Conservation (phyloP, 2,329 filamentous ascomycete genomes). For the Diaporthe capsici region DNA sequence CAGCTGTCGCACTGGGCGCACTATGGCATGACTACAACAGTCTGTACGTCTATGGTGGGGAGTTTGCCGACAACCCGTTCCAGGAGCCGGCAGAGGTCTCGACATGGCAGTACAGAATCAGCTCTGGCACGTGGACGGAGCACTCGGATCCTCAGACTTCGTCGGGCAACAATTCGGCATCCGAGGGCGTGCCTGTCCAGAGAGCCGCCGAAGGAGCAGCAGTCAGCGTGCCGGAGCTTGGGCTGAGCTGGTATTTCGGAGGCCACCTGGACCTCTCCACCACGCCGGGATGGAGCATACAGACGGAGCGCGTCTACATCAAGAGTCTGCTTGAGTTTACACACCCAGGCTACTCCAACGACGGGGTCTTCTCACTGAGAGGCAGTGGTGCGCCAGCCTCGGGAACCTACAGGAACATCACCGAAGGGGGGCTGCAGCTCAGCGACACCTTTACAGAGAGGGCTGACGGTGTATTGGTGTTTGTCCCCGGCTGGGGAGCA, state of each 20-base stretch:
- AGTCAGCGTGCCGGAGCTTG: slow-evolving; percentile 77
- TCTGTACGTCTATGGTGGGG: slow-evolving; percentile 81
- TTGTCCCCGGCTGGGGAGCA: slow-evolving; percentile 80
- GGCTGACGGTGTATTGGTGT: slow-evolving; percentile 80
- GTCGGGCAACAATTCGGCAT: slow-evolving; percentile 72
- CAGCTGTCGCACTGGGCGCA: slow-evolving; percentile 79
- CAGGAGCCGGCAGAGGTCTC: slow-evolving; percentile 71
- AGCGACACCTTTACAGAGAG: slow-evolving; percentile 78
- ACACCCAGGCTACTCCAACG: slow-evolving; percentile 77
- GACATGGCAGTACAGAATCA: slow-evolving; percentile 79
- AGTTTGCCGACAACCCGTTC: slow-evolving; percentile 76
- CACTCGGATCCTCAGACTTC: slow-evolving; percentile 73
- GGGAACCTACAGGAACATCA: slow-evolving; percentile 81
- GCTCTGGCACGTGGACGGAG: slow-evolving; percentile 72
- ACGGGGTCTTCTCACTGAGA: slow-evolving; percentile 69
- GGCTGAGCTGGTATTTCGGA: slow-evolving; percentile 83
- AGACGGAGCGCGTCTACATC: slow-evolving; percentile 75
- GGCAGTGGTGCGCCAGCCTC: slow-evolving; percentile 70
- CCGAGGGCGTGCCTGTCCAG: slow-evolving; percentile 70
- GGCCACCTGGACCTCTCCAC: slow-evolving; percentile 77
- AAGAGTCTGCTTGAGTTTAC: slow-evolving; percentile 84
- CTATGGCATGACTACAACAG: slow-evolving; percentile 81
- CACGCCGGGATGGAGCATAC: slow-evolving; percentile 76
- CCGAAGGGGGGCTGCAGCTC: slow-evolving; percentile 77
- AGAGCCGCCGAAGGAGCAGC: slow-evolving; percentile 82